A percentile compares a stretch with the other conserved stretches of the same genome.
phyloP scores from a whole-genome alignment of 306 rosid genomes.

The Adenanthera pavonina region DNA sequence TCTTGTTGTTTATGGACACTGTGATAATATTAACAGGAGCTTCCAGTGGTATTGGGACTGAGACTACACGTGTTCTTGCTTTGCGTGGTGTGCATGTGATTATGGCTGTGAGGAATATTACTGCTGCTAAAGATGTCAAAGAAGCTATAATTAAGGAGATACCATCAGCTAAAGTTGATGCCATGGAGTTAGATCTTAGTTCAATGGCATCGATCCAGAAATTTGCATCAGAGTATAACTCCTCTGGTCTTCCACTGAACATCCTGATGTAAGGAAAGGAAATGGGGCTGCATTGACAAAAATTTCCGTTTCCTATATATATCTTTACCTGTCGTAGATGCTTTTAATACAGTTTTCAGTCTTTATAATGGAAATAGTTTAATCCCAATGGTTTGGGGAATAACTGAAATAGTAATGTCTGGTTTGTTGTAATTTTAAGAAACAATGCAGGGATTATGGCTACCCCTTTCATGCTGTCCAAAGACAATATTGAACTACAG shows the following conservation, averaged over 20 bases:
- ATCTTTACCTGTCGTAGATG: neutral
- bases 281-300: neutral
- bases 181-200: conserved; percentile 81
- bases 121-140: conserved; percentile 55
- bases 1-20: conserved; percentile 32
- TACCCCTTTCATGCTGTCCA: conserved; percentile 65
- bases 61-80: conserved; percentile 84
- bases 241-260: conserved; percentile 68
- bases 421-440: conserved; percentile 53
- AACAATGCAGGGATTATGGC: conserved; percentile 93
- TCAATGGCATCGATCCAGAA: conserved; percentile 70
- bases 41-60: conserved; percentile 82
- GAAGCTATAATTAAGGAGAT: conserved; percentile 66
- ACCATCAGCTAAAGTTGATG: conserved; percentile 77
- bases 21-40: conserved; percentile 60
- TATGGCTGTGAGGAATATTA: conserved; percentile 73
- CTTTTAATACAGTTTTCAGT: conserved; percentile 9
- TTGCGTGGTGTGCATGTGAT: conserved; percentile 85
- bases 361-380: conserved; percentile 22
- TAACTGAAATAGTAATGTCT: conserved; percentile 27
- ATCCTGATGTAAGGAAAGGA: conserved; percentile 73
- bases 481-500: conserved; percentile 82
- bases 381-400: conserved; percentile 12
- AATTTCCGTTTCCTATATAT: neutral
- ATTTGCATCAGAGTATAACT: conserved; percentile 64